These are phyloP conservation scores for Cystobasidium pallidum DNA, from an alignment of 1,284 basidiomycete species.

Conservation along the genomic window DNA sequence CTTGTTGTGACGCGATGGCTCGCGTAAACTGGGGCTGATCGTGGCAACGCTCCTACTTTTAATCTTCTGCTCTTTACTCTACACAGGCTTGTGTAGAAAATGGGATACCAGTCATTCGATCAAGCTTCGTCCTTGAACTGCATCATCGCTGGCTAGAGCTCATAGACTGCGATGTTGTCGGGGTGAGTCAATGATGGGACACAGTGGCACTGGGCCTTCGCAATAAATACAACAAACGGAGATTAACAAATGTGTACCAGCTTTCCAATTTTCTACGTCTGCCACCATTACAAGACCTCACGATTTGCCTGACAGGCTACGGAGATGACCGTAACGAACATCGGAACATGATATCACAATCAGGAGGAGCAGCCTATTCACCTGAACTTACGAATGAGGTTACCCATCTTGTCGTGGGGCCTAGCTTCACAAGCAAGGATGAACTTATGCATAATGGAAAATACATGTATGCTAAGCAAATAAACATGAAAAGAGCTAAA, in stretches of 20 bases:
- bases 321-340: neutral
- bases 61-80: neutral
- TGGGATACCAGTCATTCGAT: conserved; percentile 36
- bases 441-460: conserved; percentile 20
- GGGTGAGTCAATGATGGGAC: neutral
- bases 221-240: no score
- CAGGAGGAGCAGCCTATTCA: conserved; percentile 38
- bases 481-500: conserved; percentile 12
- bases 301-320: conserved; percentile 42
- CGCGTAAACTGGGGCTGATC: conserved; percentile 13
- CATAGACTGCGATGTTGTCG: conserved; percentile 11
- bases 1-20: neutral
- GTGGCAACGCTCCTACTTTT: neutral
- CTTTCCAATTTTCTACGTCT: conserved; percentile 28
- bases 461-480: conserved; percentile 12
- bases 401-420: conserved; percentile 40
- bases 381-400: conserved; percentile 11
- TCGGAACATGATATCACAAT: conserved; percentile 17
- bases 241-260: no score
- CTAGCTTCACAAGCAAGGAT: neutral
- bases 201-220: neutral
- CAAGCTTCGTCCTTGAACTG: conserved; percentile 25
- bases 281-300: conserved; percentile 28
- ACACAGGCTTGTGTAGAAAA: conserved; percentile 35
- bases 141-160: conserved; percentile 28